Conservation (phyloP, 2,329 filamentous ascomycete genomes). For the Coleophoma cylindrospora region DNA sequence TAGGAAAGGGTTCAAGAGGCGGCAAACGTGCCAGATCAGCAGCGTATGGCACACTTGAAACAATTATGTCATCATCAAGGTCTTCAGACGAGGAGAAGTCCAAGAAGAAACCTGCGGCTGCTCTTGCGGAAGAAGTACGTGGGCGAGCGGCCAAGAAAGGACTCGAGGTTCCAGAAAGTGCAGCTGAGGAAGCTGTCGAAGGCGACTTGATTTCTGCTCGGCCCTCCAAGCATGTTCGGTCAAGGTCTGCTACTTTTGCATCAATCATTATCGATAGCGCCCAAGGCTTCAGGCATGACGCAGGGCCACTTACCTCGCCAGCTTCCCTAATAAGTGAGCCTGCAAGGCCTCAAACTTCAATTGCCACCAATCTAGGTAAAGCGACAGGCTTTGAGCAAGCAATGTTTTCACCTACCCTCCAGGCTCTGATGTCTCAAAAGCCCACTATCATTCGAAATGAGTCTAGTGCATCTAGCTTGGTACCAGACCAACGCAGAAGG, state of each 20-base stretch:
- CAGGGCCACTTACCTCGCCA: slow-evolving; percentile 29
- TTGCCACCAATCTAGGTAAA: slow-evolving; percentile 22
- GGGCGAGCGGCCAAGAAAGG: slow-evolving; percentile 38
- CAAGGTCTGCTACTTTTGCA: slow-evolving; percentile 38
- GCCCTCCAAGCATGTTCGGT: slow-evolving; percentile 21
- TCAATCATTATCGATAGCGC: slow-evolving; percentile 36
- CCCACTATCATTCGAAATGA: slow-evolving; percentile 19
- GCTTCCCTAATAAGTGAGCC: slow-evolving; percentile 47
- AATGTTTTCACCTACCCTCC: slow-evolving; percentile 10
- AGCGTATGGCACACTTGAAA: slow-evolving; percentile 59
- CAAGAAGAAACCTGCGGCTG: slow-evolving; percentile 50
- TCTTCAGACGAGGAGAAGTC: slow-evolving; percentile 58
- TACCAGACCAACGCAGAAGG: slow-evolving; percentile 8
- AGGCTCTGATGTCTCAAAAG: slow-evolving; percentile 15
- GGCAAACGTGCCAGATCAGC: slow-evolving; percentile 21
- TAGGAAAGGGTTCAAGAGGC: slow-evolving; percentile 16
- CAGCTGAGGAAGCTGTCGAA: slow-evolving; percentile 6
- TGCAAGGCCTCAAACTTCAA: slow-evolving; percentile 52
- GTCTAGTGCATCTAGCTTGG: slow-evolving; percentile 18
- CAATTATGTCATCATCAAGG: slow-evolving; percentile 61
- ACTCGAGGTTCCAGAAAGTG: slow-evolving; percentile 2
- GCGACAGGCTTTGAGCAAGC: slow-evolving; percentile 9
- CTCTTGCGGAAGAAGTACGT: slow-evolving; percentile 49
- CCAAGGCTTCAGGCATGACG: slow-evolving; percentile 25
- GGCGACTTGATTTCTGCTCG: slow-evolving; percentile 10